Evolutionary conservation across 768 basidiomycete species (phyloP).

Genomic region (Neoboletus subvelutipes): DNA sequence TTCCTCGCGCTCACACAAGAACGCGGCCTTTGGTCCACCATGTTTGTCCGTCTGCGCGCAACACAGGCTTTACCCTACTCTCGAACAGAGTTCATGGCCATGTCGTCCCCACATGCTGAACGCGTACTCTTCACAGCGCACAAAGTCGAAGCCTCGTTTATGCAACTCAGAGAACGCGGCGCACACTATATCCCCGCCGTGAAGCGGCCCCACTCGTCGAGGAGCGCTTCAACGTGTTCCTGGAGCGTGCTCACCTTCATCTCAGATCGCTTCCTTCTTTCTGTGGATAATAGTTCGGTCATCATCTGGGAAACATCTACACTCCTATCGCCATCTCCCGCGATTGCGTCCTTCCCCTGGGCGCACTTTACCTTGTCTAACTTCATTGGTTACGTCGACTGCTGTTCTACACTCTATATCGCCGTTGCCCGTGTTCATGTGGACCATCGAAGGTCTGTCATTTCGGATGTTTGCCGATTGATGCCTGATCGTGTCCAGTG

Average conservation of each 20-base stretch:
- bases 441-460: conserved; percentile 14
- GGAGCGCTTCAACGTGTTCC: background rate
- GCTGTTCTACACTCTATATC: conserved; percentile 16
- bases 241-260: conserved; percentile 18
- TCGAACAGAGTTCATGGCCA: conserved; percentile 8
- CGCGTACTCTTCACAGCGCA: conserved; percentile 12
- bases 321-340: background rate
- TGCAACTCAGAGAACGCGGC: conserved; percentile 10
- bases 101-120: conserved; percentile 15
- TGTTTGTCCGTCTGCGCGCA: conserved; percentile 12
- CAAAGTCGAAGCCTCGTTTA: conserved; percentile 16
- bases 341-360: conserved; percentile 4
- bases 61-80: conserved; percentile 17
- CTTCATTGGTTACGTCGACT: conserved; percentile 2
- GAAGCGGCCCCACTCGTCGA: background rate
- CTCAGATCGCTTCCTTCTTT: conserved; percentile 23
- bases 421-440: conserved; percentile 2
- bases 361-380: conserved; percentile 12
- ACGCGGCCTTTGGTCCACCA: conserved; percentile 17
- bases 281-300: conserved; percentile 6
- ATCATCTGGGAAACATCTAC: conserved; percentile 19
- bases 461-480: background rate
- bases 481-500: conserved; percentile 4
- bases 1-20: conserved; percentile 19
- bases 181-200: background rate